phyloP scores from a whole-genome alignment of 2,329 filamentous ascomycete genomes.

The Dissoconium aciculare region DNA sequence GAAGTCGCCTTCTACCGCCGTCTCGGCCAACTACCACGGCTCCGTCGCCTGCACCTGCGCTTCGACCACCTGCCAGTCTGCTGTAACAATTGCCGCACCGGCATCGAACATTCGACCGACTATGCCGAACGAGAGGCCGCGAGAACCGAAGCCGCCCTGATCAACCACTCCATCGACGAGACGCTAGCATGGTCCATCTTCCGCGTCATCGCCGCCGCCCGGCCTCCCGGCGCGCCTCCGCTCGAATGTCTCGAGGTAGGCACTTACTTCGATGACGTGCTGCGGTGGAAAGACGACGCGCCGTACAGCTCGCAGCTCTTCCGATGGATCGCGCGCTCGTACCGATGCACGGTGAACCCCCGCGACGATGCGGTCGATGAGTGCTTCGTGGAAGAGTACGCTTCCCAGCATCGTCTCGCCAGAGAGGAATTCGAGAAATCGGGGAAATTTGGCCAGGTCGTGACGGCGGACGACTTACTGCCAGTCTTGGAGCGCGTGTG shows the following conservation, averaged over 20 bases:
- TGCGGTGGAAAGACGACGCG: not conserved
- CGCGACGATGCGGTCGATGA: conserved; percentile 1
- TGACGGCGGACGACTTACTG: not conserved
- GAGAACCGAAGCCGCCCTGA: not conserved
- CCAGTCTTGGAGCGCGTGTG: conserved; percentile 1
- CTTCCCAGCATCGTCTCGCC: not conserved
- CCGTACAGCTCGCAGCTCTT: not conserved
- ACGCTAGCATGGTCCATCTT: conserved; percentile 1
- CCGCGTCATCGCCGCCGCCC: conserved; percentile 1
- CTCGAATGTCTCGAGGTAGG: conserved; percentile 1
- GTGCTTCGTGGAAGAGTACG: conserved; percentile 1
- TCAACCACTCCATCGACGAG: conserved; percentile 1
- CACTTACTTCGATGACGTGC: not conserved
- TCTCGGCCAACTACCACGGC: not conserved
- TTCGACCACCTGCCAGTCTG: not conserved
- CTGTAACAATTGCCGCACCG: not conserved
- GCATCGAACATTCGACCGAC: not conserved
- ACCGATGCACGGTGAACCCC: not conserved
- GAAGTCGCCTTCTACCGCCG: conserved; percentile 1
- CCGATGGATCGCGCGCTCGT: not conserved
- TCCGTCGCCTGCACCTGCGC: not conserved
- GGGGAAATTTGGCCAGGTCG: not conserved
- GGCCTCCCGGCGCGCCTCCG: not conserved
- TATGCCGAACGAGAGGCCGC: not conserved
- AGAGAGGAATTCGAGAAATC: not conserved